Percentiles rank a stretch among this genome's conserved stretches.
These are phyloP conservation scores for Coffea eugenioides DNA, from an alignment of 257 asterid genomes.

Conservation along the genomic window DNA sequence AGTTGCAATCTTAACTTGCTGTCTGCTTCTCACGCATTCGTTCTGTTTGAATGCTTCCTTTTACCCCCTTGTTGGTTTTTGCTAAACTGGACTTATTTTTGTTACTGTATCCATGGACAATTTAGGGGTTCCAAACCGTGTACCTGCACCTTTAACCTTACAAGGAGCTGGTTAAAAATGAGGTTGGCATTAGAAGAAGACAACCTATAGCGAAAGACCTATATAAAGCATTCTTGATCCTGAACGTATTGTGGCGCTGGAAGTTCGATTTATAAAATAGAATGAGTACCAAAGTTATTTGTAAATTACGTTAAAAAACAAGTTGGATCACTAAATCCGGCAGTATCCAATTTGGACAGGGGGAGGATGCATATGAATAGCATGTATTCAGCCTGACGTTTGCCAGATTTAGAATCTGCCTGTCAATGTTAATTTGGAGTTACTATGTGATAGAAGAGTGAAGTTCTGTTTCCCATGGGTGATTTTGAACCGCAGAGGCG, in stretches of 20 bases:
- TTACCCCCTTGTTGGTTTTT: background rate
- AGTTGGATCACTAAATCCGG: too few species aligned
- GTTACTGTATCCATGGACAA: background rate
- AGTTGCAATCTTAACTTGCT: slow-evolving; percentile 1
- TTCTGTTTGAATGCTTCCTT: background rate
- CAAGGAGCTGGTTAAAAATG: too few species aligned
- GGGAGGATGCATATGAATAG: too few species aligned
- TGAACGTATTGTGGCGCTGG: background rate
- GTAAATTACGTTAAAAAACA: too few species aligned
- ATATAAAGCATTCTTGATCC: background rate
- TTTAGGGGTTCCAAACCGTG: background rate
- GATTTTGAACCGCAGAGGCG: too few species aligned
- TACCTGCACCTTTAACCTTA: background rate
- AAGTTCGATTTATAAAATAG: background rate
- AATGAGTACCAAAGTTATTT: too few species aligned
- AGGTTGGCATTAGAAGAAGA: too few species aligned
- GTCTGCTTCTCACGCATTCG: background rate
- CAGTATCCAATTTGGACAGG: too few species aligned
- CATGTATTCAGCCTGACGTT: too few species aligned
- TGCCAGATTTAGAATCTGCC: background rate
- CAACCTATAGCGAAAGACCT: too few species aligned
- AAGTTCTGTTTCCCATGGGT: too few species aligned
- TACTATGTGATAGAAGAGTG: too few species aligned
- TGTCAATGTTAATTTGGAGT: background rate
- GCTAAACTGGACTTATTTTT: background rate